Evolutionary conservation across 169 alveolate species (phyloP), one percentile per base, ranked within the genome.

Genomic region (Plasmodium gonderi): DNA sequence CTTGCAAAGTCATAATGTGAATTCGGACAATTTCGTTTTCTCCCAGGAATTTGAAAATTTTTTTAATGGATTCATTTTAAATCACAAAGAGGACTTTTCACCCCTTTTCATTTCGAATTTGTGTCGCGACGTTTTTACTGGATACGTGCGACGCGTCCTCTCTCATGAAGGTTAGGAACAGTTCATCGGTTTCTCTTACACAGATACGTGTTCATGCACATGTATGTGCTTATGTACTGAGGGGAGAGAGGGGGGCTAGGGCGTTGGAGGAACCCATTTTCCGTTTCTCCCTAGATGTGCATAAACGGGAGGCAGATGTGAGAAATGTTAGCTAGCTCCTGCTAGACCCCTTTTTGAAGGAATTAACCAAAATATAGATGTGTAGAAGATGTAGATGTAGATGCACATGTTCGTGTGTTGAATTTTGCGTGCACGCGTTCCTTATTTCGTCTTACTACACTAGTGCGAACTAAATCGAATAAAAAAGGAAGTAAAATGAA

Each of bases 81-180:
- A 29, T 11, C 64, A 44, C 14, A 45, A 83, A 20, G 64, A 76
- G 29, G 42, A 40, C 7, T 42, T 83, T 8, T 51, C 92, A 14
- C 92, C 92, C 23, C 64, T 83, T 1, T 72, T 12, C 42, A 51
- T 83, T n/a, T 83, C 82, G 12, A 69, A 83, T 9, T 23, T 83
- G 54, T 83, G 82, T 26, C 20, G 68, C 5, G 76, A 69, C 42
- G 54, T 75, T 3, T 23, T 83, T n/a, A 44, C 83, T 9, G 51
- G 69, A 5, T 44, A 31, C 49, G 40, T 83, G 44, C n/a, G 47
- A 60, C 17, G 75, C 29, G 42, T 40, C 20, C 12, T 83, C 67
- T 38, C 78, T 29, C 20, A 29, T n/a, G 45, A 74, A 83, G 42
- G 92, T 80, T 83, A 33, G 44, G 12, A 2, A 9, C 31, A 51